Evolutionary conservation across 129 eudicot genomes (phyloP).

Genomic region (Tagetes patula): DNA sequence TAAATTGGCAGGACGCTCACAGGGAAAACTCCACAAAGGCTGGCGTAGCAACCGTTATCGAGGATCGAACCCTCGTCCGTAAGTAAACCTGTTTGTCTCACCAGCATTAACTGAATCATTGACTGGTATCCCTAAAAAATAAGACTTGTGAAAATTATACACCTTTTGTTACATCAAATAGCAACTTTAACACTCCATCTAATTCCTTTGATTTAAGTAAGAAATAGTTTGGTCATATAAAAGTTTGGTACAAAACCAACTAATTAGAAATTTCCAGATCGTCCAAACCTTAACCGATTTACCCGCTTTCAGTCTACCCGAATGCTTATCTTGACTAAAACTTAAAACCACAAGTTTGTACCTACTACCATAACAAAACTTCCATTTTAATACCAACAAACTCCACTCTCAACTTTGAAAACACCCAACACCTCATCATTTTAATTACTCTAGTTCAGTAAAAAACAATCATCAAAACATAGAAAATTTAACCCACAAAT

Average conservation of each 20-base stretch:
- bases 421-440: conserved; percentile 10
- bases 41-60: too few relatives aligned
- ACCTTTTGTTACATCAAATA: too few relatives aligned
- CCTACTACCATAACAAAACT: conserved; percentile 3
- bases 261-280: neutral
- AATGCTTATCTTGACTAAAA: conserved; percentile 19
- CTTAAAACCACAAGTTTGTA: neutral
- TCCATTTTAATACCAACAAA: conserved; percentile 10
- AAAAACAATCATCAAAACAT: neutral
- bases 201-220: neutral
- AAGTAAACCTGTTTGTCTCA: too few relatives aligned
- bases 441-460: neutral
- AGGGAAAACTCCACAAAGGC: too few relatives aligned
- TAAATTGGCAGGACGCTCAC: too few relatives aligned
- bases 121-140: too few relatives aligned
- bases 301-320: conserved; percentile 9
- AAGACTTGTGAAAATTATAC: too few relatives aligned
- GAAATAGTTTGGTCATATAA: neutral
- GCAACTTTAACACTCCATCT: too few relatives aligned
- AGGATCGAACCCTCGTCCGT: too few relatives aligned
- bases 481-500: neutral
- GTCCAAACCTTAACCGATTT: conserved; percentile 12
- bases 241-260: conserved; percentile 14
- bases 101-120: too few relatives aligned
- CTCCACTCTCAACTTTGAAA: conserved; percentile 11